phyloP scores from a whole-genome alignment of 768 basidiomycete species.

The Russula emetica region DNA sequence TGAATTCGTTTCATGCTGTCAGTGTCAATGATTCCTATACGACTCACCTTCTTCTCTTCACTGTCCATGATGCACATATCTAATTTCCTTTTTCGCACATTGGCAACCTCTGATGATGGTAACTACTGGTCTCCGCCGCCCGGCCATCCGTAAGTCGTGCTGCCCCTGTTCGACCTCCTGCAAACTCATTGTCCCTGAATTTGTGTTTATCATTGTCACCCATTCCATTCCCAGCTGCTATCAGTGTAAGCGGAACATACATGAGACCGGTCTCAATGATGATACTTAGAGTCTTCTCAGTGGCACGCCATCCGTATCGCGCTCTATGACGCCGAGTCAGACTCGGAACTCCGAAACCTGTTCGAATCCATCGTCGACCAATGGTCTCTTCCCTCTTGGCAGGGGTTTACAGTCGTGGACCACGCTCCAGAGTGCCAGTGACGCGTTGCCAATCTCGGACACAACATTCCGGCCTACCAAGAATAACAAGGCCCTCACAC shows the following conservation, averaged over 20 bases:
- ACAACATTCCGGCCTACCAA: constrained; percentile 31
- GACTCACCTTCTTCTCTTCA: no score
- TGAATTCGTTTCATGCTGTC: no score
- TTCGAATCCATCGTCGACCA: neutral
- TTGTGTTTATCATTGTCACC: no score
- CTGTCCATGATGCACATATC: no score
- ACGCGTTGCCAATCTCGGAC: constrained; percentile 32
- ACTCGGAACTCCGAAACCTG: neutral
- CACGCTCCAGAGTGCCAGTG: constrained; percentile 27
- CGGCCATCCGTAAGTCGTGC: neutral
- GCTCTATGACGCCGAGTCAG: constrained; percentile 18
- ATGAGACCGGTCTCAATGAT: neutral
- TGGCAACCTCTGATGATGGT: neutral
- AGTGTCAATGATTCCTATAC: no score
- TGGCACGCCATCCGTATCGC: constrained; percentile 1
- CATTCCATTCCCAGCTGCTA: no score
- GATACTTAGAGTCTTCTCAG: no score
- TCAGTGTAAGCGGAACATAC: neutral
- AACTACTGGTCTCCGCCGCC: no score
- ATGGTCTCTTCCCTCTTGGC: constrained; percentile 30
- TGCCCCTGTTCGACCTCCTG: neutral
- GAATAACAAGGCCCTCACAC: constrained; percentile 21
- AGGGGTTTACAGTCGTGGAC: constrained; percentile 30
- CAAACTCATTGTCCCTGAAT: neutral
- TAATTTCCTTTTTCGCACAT: neutral